Evolutionary conservation across 805 yeast species (phyloP).

Genomic region (Metschnikowia hibisci): DNA sequence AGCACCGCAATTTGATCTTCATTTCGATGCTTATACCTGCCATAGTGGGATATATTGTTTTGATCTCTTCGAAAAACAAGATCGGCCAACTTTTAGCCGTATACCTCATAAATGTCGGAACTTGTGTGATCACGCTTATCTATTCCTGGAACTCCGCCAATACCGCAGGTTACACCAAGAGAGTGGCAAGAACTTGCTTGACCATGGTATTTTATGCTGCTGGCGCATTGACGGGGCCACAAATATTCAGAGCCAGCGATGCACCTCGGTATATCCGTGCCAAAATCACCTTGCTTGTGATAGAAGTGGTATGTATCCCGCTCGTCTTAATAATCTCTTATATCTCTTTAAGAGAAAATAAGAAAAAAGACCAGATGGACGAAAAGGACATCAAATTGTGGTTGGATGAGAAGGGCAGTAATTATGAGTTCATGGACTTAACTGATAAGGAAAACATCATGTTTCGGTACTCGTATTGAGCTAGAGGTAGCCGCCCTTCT

Average conservation of each 20-base stretch:
- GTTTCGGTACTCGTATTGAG: constrained; percentile 51
- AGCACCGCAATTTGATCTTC: constrained; percentile 25
- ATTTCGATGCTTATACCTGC: constrained; percentile 34
- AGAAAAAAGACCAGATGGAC: constrained; percentile 40
- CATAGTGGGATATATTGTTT: constrained; percentile 38
- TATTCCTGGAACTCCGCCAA: constrained; percentile 58
- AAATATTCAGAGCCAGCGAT: constrained; percentile 15
- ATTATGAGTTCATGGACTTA: constrained; percentile 49
- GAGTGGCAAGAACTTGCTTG: constrained; percentile 18
- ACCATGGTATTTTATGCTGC: constrained; percentile 19
- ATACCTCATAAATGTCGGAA: constrained; percentile 51
- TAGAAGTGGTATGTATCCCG: constrained; percentile 10
- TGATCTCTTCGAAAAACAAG: constrained; percentile 31
- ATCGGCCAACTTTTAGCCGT: constrained; percentile 48
- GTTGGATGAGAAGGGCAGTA: constrained; percentile 20
- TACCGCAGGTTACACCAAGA: constrained; percentile 28
- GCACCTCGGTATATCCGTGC: constrained; percentile 12
- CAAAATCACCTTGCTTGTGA: constrained; percentile 7
- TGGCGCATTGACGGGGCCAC: constrained; percentile 26
- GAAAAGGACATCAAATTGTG: constrained; percentile 16
- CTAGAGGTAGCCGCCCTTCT: constrained; percentile 24
- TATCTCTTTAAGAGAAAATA: constrained; percentile 48
- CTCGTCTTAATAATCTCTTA: constrained; percentile 32
- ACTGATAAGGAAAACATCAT: constrained; percentile 57
- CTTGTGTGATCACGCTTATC: constrained; percentile 53